Evolutionary conservation across 108 stramenopile genomes (phyloP), one percentile per base, ranked within the genome.

Genomic region (Cyclotella distinguenda): DNA sequence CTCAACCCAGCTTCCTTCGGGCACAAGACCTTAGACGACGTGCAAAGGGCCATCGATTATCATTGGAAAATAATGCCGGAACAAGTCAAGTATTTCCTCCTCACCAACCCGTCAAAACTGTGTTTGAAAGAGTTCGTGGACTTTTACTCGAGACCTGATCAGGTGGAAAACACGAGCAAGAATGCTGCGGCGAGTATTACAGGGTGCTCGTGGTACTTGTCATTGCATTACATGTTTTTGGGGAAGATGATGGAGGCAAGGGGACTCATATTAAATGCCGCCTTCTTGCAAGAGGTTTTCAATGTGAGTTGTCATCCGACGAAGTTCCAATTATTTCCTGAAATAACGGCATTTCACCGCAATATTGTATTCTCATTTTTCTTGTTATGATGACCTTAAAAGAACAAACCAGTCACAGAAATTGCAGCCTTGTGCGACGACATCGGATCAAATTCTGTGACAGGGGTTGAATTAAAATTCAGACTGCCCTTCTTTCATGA

Each of bases 401-500:
- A 69, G 68, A 59, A 74, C 50, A 60, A 46, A 32, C 48, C 56
- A 12, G 27, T 60, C 9, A 49, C 46, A 16, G 49, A 74, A 53
- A 74, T 74, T 2, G 27, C 56, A 36, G 32, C 28, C 5, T 27
- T 70, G 12, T 44, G 38, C 31, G 44, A 62, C 1, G 3, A 9
- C 18, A 11, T 10, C 16, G 46, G 42, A 31, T 28, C 36, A 46
- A 13, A 9, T 22, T 26, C 9, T 25, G 6, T 8, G 23, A 71
- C 16, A 10, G n/a, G n/a, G n/a, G n/a, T 51, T 5, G 23, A 56
- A 36, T 39, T 74, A 36, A 38, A 52, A 39, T 18, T 34, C 49
- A 22, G 22, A 23, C 56, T 74, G 3, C 72, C 64, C 15, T 74
- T 74, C 49, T 74, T 66, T 31, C 32, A 47, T 28, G 72, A 57